These are phyloP conservation scores for Pittosporum tobira DNA, from an alignment of 129 eudicot species.

Conservation along the genomic window DNA sequence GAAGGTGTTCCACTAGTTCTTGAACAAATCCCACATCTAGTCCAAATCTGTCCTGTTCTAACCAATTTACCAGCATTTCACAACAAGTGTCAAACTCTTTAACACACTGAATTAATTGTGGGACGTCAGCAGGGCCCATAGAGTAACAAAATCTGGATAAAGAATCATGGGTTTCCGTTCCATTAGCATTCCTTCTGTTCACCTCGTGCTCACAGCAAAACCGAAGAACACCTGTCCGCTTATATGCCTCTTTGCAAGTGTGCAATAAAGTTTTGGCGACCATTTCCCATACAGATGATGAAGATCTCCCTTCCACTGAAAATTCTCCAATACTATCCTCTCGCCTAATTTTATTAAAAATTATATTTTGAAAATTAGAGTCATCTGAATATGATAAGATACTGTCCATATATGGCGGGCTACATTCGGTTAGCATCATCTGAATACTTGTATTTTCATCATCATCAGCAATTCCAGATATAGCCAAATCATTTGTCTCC, in stretches of 20 bases:
- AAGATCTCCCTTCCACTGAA: constrained; percentile 56
- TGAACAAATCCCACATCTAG: constrained; percentile 76
- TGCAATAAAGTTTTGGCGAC: constrained; percentile 35
- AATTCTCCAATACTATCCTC: constrained; percentile 63
- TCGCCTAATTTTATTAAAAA: too few relatives aligned
- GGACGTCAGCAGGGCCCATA: constrained; percentile 38
- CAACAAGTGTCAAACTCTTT: constrained; percentile 35
- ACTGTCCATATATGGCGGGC: constrained; percentile 47
- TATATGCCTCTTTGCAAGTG: constrained; percentile 44
- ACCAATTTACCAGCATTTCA: constrained; percentile 51
- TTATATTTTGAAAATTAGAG: constrained; percentile 16
- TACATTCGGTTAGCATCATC: constrained; percentile 47
- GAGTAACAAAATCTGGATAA: constrained; percentile 56
- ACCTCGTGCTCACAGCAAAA: constrained; percentile 67
- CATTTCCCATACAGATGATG: constrained; percentile 57
- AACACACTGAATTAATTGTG: constrained; percentile 26
- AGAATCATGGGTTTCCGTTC: constrained; percentile 19
- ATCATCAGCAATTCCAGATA: constrained; percentile 16
- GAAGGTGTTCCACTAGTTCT: constrained; percentile 85
- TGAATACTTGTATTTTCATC: constrained; percentile 48
- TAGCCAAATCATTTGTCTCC: too few relatives aligned
- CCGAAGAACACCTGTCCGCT: constrained; percentile 33
- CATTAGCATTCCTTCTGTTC: constrained; percentile 12
- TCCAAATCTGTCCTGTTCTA: constrained; percentile 69
- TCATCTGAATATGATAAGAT: constrained; percentile 22